Percentiles rank a stretch among this genome's conserved stretches.
These are phyloP conservation scores for Digitaria exilis DNA, from an alignment of 202 grass and related monocot genomes.

Conservation along the genomic window DNA sequence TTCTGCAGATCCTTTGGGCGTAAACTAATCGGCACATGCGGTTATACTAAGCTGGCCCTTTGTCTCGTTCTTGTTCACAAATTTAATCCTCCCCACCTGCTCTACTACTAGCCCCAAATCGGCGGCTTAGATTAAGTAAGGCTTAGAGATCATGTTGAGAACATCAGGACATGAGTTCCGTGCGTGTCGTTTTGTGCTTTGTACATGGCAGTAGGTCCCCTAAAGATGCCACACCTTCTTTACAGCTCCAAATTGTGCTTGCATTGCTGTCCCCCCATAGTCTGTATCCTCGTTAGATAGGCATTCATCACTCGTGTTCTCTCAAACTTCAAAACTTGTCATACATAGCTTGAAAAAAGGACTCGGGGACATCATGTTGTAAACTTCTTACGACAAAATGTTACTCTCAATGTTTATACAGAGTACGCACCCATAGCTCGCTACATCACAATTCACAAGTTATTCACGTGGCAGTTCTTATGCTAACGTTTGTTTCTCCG, in stretches of 20 bases:
- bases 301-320: not conserved
- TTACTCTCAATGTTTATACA: too few relatives aligned
- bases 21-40: not conserved
- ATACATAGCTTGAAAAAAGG: not conserved
- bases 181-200: not conserved
- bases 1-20: slow-evolving; percentile 5
- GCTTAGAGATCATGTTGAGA: not conserved
- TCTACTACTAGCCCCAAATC: not conserved
- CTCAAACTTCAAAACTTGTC: too few relatives aligned
- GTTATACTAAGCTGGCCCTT: not conserved
- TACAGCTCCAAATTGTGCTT: not conserved
- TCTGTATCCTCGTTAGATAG: not conserved
- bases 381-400: not conserved
- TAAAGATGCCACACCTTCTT: not conserved
- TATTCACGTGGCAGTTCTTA: too few relatives aligned
- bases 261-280: not conserved
- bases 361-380: not conserved
- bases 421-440: too few relatives aligned
- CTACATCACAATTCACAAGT: too few relatives aligned
- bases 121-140: not conserved
- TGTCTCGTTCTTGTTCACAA: not conserved
- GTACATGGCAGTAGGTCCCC: not conserved
- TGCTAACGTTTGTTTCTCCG: too few relatives aligned
- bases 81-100: not conserved
- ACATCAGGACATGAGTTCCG: not conserved